phyloP scores from a whole-genome alignment of 768 basidiomycete genomes.

The Mrakia gelida region DNA sequence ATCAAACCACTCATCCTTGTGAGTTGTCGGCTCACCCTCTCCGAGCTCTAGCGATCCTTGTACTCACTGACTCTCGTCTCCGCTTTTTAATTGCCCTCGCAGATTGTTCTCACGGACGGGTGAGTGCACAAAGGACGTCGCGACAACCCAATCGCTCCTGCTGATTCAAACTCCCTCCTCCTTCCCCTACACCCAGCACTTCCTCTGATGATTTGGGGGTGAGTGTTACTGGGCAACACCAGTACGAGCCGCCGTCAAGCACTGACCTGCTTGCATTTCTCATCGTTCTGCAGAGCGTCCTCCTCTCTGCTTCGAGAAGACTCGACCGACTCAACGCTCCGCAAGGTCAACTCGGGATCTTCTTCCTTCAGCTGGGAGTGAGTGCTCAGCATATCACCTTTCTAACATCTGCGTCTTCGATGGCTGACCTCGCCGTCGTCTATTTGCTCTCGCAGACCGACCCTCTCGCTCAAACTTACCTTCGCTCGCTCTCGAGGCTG shows the following conservation, averaged over 20 bases:
- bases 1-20: not conserved
- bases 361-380: slow-evolving; percentile 24
- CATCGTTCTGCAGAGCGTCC: not conserved
- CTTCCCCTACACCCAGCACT: not conserved
- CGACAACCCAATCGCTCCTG: not conserved
- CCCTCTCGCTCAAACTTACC: not conserved
- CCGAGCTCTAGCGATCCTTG: no score
- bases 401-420: no score
- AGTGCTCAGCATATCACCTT: no score
- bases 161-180: not conserved
- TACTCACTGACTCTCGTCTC: no score
- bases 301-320: not conserved
- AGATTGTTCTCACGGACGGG: not conserved
- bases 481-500: not conserved
- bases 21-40: no score
- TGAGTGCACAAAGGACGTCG: not conserved
- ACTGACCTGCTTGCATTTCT: not conserved
- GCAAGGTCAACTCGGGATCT: slow-evolving; percentile 13
- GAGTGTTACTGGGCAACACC: not conserved
- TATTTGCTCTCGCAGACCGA: not conserved
- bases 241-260: no score
- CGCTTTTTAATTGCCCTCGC: no score
- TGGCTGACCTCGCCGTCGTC: not conserved
- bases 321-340: slow-evolving; percentile 5
- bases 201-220: not conserved